Evolutionary conservation across 1,284 basidiomycete species (phyloP).

Genomic region (Moniliophthora roreri): DNA sequence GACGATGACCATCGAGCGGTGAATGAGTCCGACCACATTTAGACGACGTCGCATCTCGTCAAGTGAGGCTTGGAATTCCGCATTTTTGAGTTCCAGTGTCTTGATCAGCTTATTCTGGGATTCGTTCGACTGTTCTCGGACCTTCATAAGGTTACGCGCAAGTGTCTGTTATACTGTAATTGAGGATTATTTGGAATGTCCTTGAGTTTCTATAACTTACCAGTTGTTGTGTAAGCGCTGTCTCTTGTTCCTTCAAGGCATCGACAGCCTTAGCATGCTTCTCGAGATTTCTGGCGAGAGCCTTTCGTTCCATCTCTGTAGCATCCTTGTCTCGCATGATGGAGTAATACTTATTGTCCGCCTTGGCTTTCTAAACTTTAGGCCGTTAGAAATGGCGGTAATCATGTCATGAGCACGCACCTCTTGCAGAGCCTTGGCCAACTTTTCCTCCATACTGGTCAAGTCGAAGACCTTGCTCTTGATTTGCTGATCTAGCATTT

Average conservation of each 20-base stretch:
- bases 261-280: conserved; percentile 82
- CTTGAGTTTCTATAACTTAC: conserved; percentile 36
- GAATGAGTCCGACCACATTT: no score
- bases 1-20: no score
- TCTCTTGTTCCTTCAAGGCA: conserved; percentile 66
- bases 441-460: conserved; percentile 72
- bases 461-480: conserved; percentile 87
- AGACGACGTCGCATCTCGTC: no score
- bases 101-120: conserved; percentile 34
- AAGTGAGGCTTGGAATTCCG: no score
- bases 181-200: neutral
- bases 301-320: conserved; percentile 76
- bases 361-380: conserved; percentile 74
- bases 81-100: no score
- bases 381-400: conserved; percentile 8
- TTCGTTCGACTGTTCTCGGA: conserved; percentile 26
- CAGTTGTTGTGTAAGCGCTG: conserved; percentile 54
- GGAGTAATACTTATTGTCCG: conserved; percentile 93
- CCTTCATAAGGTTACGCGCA: conserved; percentile 19
- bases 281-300: conserved; percentile 57
- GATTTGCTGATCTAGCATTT: conserved; percentile 80
- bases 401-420: conserved; percentile 37
- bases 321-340: conserved; percentile 91
- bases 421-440: conserved; percentile 64
- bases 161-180: neutral